Evolutionary conservation across 2,329 filamentous ascomycete species (phyloP), one percentile per base, ranked within the genome.

Genomic region (Phialophora chinensis): DNA sequence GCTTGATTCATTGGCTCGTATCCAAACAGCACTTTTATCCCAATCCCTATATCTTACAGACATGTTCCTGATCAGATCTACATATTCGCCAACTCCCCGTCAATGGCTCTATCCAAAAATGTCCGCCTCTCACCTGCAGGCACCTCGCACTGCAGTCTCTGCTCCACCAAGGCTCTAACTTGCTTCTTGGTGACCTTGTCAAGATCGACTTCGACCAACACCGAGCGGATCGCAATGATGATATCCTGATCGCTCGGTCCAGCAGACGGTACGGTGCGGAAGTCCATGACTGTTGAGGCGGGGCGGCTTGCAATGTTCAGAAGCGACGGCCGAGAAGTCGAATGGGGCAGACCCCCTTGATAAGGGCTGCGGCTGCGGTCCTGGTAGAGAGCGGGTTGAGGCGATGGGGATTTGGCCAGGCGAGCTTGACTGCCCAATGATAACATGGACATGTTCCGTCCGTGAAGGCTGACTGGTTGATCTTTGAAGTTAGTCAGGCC

Each of bases 151-250:
- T 97, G 94, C 69, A 99, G 81, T 74, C 93, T 87, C 82, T 97
- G 93, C 81, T 99, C 95, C 12, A 97, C 93, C 53, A 98, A 85
- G 3, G 91, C 93, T 59, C 91, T 86, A 64, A 95, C 90, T 81
- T 98, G 94, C 83, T 99, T 99, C 88, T 98, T 99, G 6, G 95
- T 99, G 56, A 98, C 92, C n/a, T 87, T 94, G 77, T 99, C 95
- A 50, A 99, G 84, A 78, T 99, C 94, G 0, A 97, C 93, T 74
- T 97, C 94, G 17, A 85, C 81, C 69, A 99, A 83, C 73, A 95
- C 95, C 59, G 85, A 83, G 74, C 92, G 90, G 69, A 98, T 94
- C 1, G 91, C 91, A 68, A 96, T 91, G 20, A 92, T 85, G 71
- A 99, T 97, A 67, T 88, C 86, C 54, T 82, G 83, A 74, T 98